Percentiles rank a stretch among this genome's conserved stretches.
Conservation (phyloP, 2,329 filamentous ascomycete species). For the Exophiala mesophila region DNA sequence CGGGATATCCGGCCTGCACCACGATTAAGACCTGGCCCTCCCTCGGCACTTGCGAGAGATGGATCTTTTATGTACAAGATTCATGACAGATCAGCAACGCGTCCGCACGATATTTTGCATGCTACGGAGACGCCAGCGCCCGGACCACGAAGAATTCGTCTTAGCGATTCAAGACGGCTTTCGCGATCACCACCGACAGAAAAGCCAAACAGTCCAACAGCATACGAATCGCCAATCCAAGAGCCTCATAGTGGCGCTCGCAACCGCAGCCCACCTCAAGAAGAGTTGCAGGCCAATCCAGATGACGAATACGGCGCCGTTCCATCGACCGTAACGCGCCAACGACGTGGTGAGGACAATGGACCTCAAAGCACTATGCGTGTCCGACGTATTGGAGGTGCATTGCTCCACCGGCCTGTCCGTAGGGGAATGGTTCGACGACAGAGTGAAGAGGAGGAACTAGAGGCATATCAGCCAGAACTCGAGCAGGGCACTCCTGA, state of each 20-base stretch:
- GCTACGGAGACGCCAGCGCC: slow-evolving; percentile 46
- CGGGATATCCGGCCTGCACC: slow-evolving; percentile 39
- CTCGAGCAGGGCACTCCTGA: slow-evolving; percentile 21
- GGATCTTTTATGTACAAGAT: slow-evolving; percentile 36
- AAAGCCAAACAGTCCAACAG: slow-evolving; percentile 28
- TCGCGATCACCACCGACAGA: slow-evolving; percentile 38
- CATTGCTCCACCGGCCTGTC: slow-evolving; percentile 74
- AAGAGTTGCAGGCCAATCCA: slow-evolving; percentile 30
- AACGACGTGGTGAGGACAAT: slow-evolving; percentile 56
- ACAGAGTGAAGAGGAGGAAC: slow-evolving; percentile 61
- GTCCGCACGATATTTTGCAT: slow-evolving; percentile 9
- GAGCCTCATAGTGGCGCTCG: slow-evolving; percentile 29
- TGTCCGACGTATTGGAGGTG: slow-evolving; percentile 70
- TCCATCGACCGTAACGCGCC: slow-evolving; percentile 35
- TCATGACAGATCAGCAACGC: slow-evolving; percentile 26
- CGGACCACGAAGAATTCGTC: slow-evolving; percentile 40
- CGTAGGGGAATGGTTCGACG: slow-evolving; percentile 61
- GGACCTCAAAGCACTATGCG: slow-evolving; percentile 69
- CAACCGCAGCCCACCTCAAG: slow-evolving; percentile 28
- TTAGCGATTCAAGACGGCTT: slow-evolving; percentile 38
- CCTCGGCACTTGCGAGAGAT: slow-evolving; percentile 33
- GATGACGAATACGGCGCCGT: slow-evolving; percentile 26
- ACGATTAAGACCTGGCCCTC: slow-evolving; percentile 24
- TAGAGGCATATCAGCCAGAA: slow-evolving; percentile 30
- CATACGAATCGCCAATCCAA: slow-evolving; percentile 1